Evolutionary conservation across 2,329 filamentous ascomycete species (phyloP).

Genomic region (Arthrinium puccinioides): DNA sequence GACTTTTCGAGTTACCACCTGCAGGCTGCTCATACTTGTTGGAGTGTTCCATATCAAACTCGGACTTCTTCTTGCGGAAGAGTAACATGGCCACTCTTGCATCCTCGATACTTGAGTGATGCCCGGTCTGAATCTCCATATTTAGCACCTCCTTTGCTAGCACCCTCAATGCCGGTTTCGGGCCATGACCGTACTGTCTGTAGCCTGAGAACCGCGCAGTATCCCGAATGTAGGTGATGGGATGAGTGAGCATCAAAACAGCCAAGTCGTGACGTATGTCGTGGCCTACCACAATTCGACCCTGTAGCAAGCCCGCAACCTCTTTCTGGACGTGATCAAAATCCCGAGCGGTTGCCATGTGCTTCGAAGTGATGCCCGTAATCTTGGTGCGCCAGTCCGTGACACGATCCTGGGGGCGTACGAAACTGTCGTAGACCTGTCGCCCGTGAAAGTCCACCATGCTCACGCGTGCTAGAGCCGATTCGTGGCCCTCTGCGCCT

Average conservation of each 20-base stretch:
- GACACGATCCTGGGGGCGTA: slow-evolving; percentile 68
- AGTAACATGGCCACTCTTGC: slow-evolving; percentile 85
- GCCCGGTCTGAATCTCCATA: slow-evolving; percentile 55
- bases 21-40: slow-evolving; percentile 50
- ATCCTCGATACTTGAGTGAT: slow-evolving; percentile 67
- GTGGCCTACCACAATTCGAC: slow-evolving; percentile 63
- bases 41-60: slow-evolving; percentile 75
- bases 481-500: slow-evolving; percentile 60
- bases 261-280: slow-evolving; percentile 64
- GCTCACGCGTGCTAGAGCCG: slow-evolving; percentile 77
- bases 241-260: slow-evolving; percentile 71
- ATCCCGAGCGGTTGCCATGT: slow-evolving; percentile 61
- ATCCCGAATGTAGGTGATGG: slow-evolving; percentile 72
- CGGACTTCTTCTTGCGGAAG: slow-evolving; percentile 74
- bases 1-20: not conserved
- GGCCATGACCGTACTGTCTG: slow-evolving; percentile 58
- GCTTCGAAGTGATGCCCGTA: slow-evolving; percentile 69
- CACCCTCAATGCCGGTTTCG: slow-evolving; percentile 58
- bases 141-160: slow-evolving; percentile 51
- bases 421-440: slow-evolving; percentile 91
- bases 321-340: slow-evolving; percentile 73
- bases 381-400: slow-evolving; percentile 87
- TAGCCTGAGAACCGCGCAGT: slow-evolving; percentile 74
- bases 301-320: slow-evolving; percentile 57
- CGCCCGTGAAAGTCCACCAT: slow-evolving; percentile 90